Percentiles rank a stretch among this genome's conserved stretches.
Conservation (phyloP, 805 yeast genomes). For the Sugiyamaella floridensis region DNA sequence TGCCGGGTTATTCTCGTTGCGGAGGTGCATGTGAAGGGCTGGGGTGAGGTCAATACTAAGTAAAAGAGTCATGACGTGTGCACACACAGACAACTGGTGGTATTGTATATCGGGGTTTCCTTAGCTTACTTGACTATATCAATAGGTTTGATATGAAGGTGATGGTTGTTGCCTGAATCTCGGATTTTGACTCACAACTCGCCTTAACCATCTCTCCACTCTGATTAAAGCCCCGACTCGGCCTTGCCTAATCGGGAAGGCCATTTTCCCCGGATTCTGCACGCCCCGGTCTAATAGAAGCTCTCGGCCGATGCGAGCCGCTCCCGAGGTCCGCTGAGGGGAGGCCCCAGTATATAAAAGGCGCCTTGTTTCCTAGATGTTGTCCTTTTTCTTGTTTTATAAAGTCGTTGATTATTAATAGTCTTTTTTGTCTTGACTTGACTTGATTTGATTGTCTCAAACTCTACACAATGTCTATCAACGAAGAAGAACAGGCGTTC, state of each 20-base stretch:
- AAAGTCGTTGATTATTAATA: neutral
- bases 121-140: too few relatives aligned
- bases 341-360: neutral
- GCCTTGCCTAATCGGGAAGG: neutral
- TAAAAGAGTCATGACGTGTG: too few relatives aligned
- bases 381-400: neutral
- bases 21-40: neutral
- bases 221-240: neutral
- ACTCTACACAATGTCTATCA: conserved; percentile 3
- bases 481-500: conserved; percentile 55
- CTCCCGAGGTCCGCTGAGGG: neutral
- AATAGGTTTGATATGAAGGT: too few relatives aligned
- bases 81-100: too few relatives aligned
- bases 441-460: neutral
- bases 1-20: neutral
- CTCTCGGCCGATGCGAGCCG: neutral
- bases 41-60: too few relatives aligned
- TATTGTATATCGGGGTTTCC: too few relatives aligned
- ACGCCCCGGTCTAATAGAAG: neutral
- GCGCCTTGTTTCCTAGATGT: neutral
- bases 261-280: neutral
- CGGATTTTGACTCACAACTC: neutral
- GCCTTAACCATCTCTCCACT: neutral
- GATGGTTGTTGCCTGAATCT: too few relatives aligned
- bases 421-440: neutral